Evolutionary conservation across 768 basidiomycete species (phyloP).

Genomic region (Pulveroboletus sp.): DNA sequence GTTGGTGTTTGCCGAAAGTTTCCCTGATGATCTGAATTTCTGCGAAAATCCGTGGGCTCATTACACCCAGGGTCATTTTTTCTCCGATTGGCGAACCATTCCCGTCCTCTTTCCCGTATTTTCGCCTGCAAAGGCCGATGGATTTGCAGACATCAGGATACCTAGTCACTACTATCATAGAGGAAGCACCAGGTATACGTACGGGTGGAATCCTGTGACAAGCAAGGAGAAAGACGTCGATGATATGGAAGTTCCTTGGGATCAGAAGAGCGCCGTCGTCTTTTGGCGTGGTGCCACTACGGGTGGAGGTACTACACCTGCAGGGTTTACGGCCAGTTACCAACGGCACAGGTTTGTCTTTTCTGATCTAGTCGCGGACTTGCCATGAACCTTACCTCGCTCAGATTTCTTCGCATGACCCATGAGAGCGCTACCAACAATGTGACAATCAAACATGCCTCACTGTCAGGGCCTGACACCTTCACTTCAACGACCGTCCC

Average conservation of each 20-base stretch:
- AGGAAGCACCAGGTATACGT: conserved; percentile 78
- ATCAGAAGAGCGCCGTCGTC: conserved; percentile 78
- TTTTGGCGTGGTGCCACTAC: conserved; percentile 98
- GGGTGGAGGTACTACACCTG: conserved; percentile 86
- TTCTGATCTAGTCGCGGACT: conserved; percentile 3
- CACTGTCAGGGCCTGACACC: conserved; percentile 54
- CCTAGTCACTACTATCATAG: conserved; percentile 97
- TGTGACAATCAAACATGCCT: conserved; percentile 66
- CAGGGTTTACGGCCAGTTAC: conserved; percentile 78
- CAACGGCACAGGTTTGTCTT: conserved; percentile 74
- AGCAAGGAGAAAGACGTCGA: conserved; percentile 74
- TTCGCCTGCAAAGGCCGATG: conserved; percentile 83
- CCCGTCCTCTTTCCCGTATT: conserved; percentile 88
- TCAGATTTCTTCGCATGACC: conserved; percentile 74
- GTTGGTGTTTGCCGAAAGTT: conserved; percentile 59
- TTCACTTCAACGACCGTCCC: conserved; percentile 65
- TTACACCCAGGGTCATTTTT: conserved; percentile 91
- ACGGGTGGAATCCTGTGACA: conserved; percentile 84
- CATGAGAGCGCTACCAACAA: conserved; percentile 48
- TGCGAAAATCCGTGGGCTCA: conserved; percentile 82
- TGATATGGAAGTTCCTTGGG: conserved; percentile 87
- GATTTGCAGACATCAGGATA: conserved; percentile 88
- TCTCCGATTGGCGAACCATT: conserved; percentile 93
- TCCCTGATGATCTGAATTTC: conserved; percentile 69
- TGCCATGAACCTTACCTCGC: neutral